A percentile compares a stretch with the other conserved stretches of the same genome.
Evolutionary conservation across 257 asterid genomes (phyloP).

Genomic region (Plantago ovata): DNA sequence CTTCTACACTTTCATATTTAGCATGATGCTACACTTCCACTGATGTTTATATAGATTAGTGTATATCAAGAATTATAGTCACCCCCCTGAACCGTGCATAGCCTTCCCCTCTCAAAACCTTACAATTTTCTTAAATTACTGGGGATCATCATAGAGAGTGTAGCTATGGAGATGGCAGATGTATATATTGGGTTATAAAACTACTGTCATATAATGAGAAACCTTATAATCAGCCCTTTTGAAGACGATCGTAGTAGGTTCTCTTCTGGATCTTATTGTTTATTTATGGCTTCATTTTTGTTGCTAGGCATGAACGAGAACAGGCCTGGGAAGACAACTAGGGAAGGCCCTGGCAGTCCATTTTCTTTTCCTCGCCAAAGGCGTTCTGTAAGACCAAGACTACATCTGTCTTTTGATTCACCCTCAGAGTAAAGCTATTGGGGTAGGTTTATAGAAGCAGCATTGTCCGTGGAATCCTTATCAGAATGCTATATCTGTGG

Average conservation of each 20-base stretch:
- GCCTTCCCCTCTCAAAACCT: too few relatives aligned
- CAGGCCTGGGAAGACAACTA: conserved; percentile 48
- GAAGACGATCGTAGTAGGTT: neutral
- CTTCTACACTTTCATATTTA: too few relatives aligned
- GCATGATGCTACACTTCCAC: too few relatives aligned
- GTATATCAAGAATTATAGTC: too few relatives aligned
- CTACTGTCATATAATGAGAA: too few relatives aligned
- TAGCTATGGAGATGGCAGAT: too few relatives aligned
- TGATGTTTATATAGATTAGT: too few relatives aligned
- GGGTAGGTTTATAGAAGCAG: neutral
- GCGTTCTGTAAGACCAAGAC: conserved; percentile 91
- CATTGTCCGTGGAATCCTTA: neutral
- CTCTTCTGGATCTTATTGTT: neutral
- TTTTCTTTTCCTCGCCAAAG: conserved; percentile 78
- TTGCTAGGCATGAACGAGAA: conserved; percentile 54
- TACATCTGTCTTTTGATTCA: conserved; percentile 68
- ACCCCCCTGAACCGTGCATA: too few relatives aligned
- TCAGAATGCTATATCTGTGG: neutral
- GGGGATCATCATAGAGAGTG: too few relatives aligned
- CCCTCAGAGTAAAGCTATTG: conserved; percentile 60
- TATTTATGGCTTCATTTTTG: conserved; percentile 53
- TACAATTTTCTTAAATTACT: too few relatives aligned
- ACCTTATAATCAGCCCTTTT: neutral
- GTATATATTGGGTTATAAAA: too few relatives aligned
- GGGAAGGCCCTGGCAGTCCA: conserved; percentile 84